These are phyloP conservation scores for Xylaria scruposa DNA, from an alignment of 495 filamentous ascomycete species.

Conservation along the genomic window DNA sequence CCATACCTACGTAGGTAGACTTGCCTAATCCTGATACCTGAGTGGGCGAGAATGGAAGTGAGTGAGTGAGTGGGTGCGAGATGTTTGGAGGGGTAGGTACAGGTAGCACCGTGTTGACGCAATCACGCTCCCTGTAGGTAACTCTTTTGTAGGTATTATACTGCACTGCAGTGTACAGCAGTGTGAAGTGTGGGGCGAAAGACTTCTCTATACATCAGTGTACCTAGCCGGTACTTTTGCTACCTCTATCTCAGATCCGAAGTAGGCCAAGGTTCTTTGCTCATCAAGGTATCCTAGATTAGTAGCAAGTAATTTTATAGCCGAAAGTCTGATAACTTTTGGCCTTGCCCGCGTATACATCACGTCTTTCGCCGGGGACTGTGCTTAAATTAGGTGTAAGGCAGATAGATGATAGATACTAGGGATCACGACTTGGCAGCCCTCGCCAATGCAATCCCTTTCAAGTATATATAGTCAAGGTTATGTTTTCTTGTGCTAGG, in stretches of 20 bases:
- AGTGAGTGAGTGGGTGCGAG: background rate
- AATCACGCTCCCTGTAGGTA: background rate
- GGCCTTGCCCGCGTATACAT: background rate
- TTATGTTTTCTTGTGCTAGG: background rate
- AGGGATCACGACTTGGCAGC: background rate
- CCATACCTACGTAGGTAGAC: background rate
- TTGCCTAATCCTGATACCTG: background rate
- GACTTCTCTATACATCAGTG: too few species aligned
- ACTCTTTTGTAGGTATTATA: background rate
- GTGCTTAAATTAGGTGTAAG: too few species aligned
- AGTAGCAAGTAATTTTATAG: too few species aligned
- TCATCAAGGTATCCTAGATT: too few species aligned
- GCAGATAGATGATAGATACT: too few species aligned
- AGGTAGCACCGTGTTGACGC: conserved; percentile 23
- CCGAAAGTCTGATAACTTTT: too few species aligned
- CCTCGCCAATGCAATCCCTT: background rate
- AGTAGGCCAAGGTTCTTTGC: too few species aligned
- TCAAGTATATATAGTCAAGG: background rate
- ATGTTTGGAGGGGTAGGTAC: conserved; percentile 2
- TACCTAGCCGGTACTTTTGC: too few species aligned
- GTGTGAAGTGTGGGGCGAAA: conserved; percentile 1
- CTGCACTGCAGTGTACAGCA: too few species aligned
- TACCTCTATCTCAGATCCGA: too few species aligned
- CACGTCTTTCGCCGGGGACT: background rate
- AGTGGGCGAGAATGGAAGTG: background rate